Base-by-base conservation (phyloP, 2,329 filamentous ascomycete genomes). In the Metarhizium rileyi region DNA sequence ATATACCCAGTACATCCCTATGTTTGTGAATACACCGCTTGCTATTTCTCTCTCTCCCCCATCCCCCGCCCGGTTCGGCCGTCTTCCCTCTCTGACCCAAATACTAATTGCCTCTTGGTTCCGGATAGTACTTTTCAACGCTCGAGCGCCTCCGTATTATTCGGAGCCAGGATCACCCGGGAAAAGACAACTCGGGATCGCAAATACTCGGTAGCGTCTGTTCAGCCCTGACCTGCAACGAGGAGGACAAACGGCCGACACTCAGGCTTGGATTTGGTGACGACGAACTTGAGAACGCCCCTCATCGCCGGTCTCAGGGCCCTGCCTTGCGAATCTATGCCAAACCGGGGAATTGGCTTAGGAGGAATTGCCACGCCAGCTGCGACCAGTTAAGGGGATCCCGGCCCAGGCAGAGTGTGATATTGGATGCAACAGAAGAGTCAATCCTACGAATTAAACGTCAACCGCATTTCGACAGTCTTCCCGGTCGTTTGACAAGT, bases 121-220 rank as follows among this genome's bases (percentile, higher is more conserved):
- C 10, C 36, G 49, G 47, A 38, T 63, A 88, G 79, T 87, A 86
- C 69, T 87, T 88, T 69, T 86, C 84, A 28, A 83, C 80, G 7
- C 73, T 85, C 54, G 85, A 89, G 66, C 78, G 84, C 51, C 73
- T 86, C 51, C 79, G 80, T 58, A 80, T 88, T 62, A 77, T 77
- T 46, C 80, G 81, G 58, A 56, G 58, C 40, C 54, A 59, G 25
- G 62, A 68, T 67, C 44, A 40, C 58, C 63, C 45, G 57, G 62
- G 51, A 51, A 59, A 52, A 50, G 61, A 55, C 55, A 57, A 44
- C 57, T 46, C 42, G 56, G 44, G 57, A 60, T 56, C 49, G 54
- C 60, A 51, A 52, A 60, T 35, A 47, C 50, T 53, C 23, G 51
- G 56, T 46, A 53, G 45, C 60, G 46, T 65, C 53, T 42, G 51